Conservation (phyloP, 306 rosid genomes). For the Prunus mume region DNA sequence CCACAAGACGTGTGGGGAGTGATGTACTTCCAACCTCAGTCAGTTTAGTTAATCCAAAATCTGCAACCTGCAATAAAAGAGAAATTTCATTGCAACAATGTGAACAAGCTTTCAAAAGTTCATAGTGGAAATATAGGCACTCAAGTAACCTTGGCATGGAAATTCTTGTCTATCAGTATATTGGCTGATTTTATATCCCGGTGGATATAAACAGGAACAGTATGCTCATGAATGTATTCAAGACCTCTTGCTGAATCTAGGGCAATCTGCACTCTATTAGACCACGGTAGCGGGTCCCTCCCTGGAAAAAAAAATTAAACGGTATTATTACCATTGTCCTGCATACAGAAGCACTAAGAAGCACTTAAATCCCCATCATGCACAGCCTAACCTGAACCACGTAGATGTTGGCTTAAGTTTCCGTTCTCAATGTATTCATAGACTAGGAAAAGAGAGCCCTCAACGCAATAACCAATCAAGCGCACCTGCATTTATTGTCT, state of each 20-base stretch:
- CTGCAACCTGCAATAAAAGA: slow-evolving; percentile 71
- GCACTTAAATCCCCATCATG: slow-evolving; percentile 13
- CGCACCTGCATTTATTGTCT: slow-evolving; percentile 63
- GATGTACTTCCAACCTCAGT: slow-evolving; percentile 86
- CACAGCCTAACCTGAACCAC: slow-evolving; percentile 68
- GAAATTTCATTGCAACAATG: slow-evolving; percentile 14
- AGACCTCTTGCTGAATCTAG: slow-evolving; percentile 98
- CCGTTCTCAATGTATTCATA: slow-evolving; percentile 93
- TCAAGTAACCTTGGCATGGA: slow-evolving; percentile 67
- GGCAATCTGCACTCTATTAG: slow-evolving; percentile 86
- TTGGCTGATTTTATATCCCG: slow-evolving; percentile 97
- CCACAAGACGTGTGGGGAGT: slow-evolving; percentile 78
- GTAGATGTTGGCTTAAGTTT: slow-evolving; percentile 83
- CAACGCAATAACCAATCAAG: slow-evolving; percentile 88
- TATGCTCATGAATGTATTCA: slow-evolving; percentile 96
- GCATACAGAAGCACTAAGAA: background rate
- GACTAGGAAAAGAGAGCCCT: slow-evolving; percentile 83
- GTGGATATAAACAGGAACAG: slow-evolving; percentile 94
- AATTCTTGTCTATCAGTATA: slow-evolving; percentile 83
- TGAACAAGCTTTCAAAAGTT: slow-evolving; percentile 20
- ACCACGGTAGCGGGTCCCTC: slow-evolving; percentile 81
- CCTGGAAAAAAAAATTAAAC: slow-evolving; percentile 35
- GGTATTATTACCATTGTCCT: slow-evolving; percentile 9
- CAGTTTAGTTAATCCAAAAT: slow-evolving; percentile 86
- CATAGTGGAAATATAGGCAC: background rate